Percentiles rank a stretch among this genome's conserved stretches.
Evolutionary conservation across 1,139 yeast genomes (phyloP).

Genomic region (Sugiyamaella xylanicola): DNA sequence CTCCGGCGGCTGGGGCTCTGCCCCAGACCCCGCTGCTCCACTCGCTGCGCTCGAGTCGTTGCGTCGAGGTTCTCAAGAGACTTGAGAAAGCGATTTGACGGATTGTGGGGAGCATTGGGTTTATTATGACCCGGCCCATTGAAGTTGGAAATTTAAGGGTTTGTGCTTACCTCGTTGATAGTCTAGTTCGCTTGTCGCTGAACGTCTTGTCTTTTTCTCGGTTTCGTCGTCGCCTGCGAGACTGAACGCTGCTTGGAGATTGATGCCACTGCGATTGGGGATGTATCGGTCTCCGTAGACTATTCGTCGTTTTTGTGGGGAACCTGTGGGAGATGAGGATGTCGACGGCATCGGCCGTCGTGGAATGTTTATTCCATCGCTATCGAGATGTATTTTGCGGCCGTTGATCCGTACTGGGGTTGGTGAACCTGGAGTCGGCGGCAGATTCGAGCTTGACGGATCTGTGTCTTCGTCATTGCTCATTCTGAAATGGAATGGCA

Average conservation of each 20-base stretch:
- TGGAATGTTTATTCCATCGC: slow-evolving; percentile 4
- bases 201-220: slow-evolving; percentile 27
- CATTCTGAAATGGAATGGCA: slow-evolving; percentile 9
- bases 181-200: slow-evolving; percentile 19
- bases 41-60: not conserved
- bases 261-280: slow-evolving; percentile 83
- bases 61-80: not conserved
- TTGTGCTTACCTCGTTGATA: slow-evolving; percentile 15
- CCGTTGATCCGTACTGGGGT: slow-evolving; percentile 28
- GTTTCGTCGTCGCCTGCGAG: slow-evolving; percentile 54
- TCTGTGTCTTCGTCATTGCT: slow-evolving; percentile 14
- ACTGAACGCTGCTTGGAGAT: slow-evolving; percentile 84
- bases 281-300: slow-evolving; percentile 66
- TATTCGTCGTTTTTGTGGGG: slow-evolving; percentile 25
- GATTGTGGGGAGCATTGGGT: not conserved
- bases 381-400: slow-evolving; percentile 19
- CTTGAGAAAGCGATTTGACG: not conserved
- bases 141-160: not conserved
- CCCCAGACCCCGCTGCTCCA: not conserved
- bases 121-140: no score
- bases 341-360: slow-evolving; percentile 4
- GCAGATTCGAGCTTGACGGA: slow-evolving; percentile 13
- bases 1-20: slow-evolving; percentile 7
- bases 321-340: slow-evolving; percentile 21
- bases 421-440: slow-evolving; percentile 30